These are phyloP conservation scores for Hydnomerulius pinastri DNA, from an alignment of 768 basidiomycete species.

Conservation along the genomic window DNA sequence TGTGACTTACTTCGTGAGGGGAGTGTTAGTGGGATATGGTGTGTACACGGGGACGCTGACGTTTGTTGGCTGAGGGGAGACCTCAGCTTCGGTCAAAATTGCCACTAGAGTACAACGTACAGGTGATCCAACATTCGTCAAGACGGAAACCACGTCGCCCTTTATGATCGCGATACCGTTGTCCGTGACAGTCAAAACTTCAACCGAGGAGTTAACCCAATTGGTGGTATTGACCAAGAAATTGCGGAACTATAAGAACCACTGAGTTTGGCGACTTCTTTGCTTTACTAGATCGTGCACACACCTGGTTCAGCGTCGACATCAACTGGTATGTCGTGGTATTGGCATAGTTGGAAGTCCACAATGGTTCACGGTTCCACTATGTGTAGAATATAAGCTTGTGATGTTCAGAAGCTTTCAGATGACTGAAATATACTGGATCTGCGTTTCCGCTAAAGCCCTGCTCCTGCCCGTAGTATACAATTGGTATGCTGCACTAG, in stretches of 20 bases:
- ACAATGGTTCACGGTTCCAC: conserved; percentile 77
- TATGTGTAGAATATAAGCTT: conserved; percentile 24
- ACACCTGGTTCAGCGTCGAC: conserved; percentile 59
- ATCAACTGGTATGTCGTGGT: conserved; percentile 61
- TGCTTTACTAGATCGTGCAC: too few relatives aligned
- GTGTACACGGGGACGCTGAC: conserved; percentile 60
- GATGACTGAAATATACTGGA: conserved; percentile 47
- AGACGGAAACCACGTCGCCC: conserved; percentile 57
- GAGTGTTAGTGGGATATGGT: conserved; percentile 47
- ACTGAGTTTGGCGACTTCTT: too few relatives aligned
- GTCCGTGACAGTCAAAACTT: conserved; percentile 51
- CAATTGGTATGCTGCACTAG: conserved; percentile 61
- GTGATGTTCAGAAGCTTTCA: not conserved
- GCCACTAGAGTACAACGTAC: conserved; percentile 37
- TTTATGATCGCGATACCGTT: conserved; percentile 66
- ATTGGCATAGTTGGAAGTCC: conserved; percentile 65
- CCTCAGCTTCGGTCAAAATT: not conserved
- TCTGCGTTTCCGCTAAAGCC: conserved; percentile 62
- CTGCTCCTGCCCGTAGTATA: conserved; percentile 85
- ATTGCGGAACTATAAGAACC: conserved; percentile 57
- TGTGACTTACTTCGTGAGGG: conserved; percentile 55
- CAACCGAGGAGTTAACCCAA: conserved; percentile 54
- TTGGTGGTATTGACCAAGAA: conserved; percentile 52
- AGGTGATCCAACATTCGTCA: conserved; percentile 76
- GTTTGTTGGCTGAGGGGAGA: conserved; percentile 51